Evolutionary conservation across 768 basidiomycete genomes (phyloP).

Genomic region (Tricholoma furcatifolium): DNA sequence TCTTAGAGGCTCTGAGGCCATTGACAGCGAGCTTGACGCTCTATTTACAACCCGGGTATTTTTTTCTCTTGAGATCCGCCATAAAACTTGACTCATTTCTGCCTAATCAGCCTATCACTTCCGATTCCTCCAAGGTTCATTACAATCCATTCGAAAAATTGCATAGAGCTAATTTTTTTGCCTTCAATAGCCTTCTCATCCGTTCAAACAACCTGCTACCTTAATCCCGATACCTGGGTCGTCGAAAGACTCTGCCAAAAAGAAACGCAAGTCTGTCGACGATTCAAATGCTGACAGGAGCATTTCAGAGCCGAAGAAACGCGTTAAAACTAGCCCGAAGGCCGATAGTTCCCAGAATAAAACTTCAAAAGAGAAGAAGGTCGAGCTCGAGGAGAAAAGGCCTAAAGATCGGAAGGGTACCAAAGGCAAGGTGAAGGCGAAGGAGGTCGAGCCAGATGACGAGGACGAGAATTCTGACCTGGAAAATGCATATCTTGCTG

Average conservation of each 20-base stretch:
- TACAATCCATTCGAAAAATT: background rate
- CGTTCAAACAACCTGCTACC: slow-evolving; percentile 13
- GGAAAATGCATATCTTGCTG: slow-evolving; percentile 30
- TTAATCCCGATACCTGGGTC: slow-evolving; percentile 19
- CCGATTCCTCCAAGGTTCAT: slow-evolving; percentile 11
- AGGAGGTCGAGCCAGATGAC: slow-evolving; percentile 17
- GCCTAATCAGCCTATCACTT: slow-evolving; percentile 14
- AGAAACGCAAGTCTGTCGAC: slow-evolving; percentile 34
- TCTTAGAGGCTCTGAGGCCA: slow-evolving; percentile 35
- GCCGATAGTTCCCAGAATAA: background rate
- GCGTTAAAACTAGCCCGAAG: slow-evolving; percentile 21
- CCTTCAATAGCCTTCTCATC: background rate
- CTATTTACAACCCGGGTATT: slow-evolving; percentile 58
- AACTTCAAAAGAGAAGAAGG: slow-evolving; percentile 18
- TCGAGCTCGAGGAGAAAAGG: slow-evolving; percentile 16
- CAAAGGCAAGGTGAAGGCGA: slow-evolving; percentile 15
- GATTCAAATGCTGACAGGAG: slow-evolving; percentile 8
- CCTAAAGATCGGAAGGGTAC: background rate
- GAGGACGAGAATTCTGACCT: slow-evolving; percentile 32
- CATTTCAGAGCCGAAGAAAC: slow-evolving; percentile 19
- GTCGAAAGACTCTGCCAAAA: slow-evolving; percentile 25
- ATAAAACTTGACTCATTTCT: background rate
- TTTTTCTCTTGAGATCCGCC: background rate
- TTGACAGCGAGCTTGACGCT: slow-evolving; percentile 64
- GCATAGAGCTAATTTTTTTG: background rate